Base-by-base conservation (phyloP, 345 rosid genomes). In the Draba incana region DNA sequence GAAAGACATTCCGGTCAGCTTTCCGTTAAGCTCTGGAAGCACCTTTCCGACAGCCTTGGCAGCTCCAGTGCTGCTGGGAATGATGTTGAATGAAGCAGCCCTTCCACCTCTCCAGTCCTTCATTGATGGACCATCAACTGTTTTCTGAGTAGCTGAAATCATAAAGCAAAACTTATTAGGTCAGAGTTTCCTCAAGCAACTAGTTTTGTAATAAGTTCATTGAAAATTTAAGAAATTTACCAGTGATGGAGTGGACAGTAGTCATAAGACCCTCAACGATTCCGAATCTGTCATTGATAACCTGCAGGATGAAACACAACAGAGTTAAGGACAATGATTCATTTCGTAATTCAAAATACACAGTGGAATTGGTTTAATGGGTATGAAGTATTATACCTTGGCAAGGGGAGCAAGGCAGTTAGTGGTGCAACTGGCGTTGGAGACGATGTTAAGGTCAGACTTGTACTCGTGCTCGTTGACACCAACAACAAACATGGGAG, bases 61-160 rank as follows among this genome's bases (percentile, higher is more conserved):
- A 66, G 96, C 98, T 20, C 96, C 94, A 6, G 94, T 92, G 82
- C 90, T 92, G 86, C 92, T 84, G 31, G 96, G 96, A 78, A 92
- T 92, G 80, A 92, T 89, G 86, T 92, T 89, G 79, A 88, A 89
- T 64, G 98, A 92, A 52, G 98, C 98, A 57, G 96, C 96, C 52
- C 96, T 88, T 31, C 98, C 98, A 84, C 96, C 94, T 80, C 98
- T 88, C 98, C 98, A 89, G 84, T 89, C 98, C 81, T 92, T 92
- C 77, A 53, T 75, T 15, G 96, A 92, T 59, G 96, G 97, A 8
- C 98, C 98, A 88, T 92, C 96, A 35, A 92, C 98, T n/a, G 98
- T 92, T 82, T 92, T 92, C 77, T 92, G 90, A 0, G 96, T 87
- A 68, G 96, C 96, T 88, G 80, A 28, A 1, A 35, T 51, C 5